Evolutionary conservation across 106 monocot genomes (phyloP).

Genomic region (Dioscorea zingiberensis): DNA sequence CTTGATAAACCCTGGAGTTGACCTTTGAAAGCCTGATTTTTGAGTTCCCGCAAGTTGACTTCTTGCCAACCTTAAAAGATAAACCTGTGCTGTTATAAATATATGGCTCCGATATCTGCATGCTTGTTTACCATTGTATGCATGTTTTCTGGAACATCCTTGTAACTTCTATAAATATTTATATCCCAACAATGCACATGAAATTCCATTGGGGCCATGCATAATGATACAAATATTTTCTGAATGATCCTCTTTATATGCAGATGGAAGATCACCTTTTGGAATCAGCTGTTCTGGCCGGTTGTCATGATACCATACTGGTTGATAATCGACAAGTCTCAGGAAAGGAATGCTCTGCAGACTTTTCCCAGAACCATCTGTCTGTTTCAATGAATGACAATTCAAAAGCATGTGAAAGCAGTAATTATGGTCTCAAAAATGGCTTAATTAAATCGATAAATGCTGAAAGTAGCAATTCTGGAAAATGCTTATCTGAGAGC

Average conservation of each 20-base stretch:
- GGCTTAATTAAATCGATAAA: constrained; percentile 2
- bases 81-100: too few species aligned
- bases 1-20: too few species aligned
- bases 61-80: too few species aligned
- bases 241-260: background rate
- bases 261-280: constrained; percentile 24
- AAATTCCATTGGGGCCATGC: too few species aligned
- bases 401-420: constrained; percentile 10
- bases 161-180: too few species aligned
- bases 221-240: too few species aligned
- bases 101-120: too few species aligned
- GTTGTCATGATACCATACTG: constrained; percentile 9
- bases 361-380: constrained; percentile 7
- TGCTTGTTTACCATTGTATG: too few species aligned
- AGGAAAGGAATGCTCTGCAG: constrained; percentile 12
- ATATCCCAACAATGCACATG: too few species aligned
- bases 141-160: too few species aligned
- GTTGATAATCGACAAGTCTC: constrained; percentile 7
- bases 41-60: too few species aligned
- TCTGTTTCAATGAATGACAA: constrained; percentile 7
- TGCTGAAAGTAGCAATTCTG: constrained; percentile 18
- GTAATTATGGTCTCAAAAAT: constrained; percentile 4
- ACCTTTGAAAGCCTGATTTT: too few species aligned
- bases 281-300: background rate
- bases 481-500: constrained; percentile 25